These are phyloP conservation scores for Yamadazyma songkhlaensis DNA, from an alignment of 1,139 yeast genomes.

Conservation along the genomic window DNA sequence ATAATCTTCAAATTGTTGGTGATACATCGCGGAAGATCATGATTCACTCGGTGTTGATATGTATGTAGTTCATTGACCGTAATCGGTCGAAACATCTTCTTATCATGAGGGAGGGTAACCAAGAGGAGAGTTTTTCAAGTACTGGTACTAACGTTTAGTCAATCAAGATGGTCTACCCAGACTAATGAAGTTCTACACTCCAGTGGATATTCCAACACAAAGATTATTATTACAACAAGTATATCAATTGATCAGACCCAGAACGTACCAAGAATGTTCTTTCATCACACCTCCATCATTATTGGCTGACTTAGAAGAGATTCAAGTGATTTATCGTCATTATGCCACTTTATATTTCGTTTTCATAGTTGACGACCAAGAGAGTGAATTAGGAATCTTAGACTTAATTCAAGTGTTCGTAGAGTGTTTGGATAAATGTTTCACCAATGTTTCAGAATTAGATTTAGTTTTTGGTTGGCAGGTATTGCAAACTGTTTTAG, in stretches of 20 bases:
- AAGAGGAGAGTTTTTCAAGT: neutral
- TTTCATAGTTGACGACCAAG: slow-evolving; percentile 93
- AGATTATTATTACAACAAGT: slow-evolving; percentile 72
- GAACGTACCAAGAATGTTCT: slow-evolving; percentile 74
- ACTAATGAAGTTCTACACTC: slow-evolving; percentile 86
- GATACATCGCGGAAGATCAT: slow-evolving; percentile 27
- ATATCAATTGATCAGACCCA: slow-evolving; percentile 61
- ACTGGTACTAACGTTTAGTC: slow-evolving; percentile 43
- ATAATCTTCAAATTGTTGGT: slow-evolving; percentile 15
- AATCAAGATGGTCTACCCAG: slow-evolving; percentile 94
- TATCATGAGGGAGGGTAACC: neutral
- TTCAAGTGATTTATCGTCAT: slow-evolving; percentile 88
- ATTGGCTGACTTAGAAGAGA: slow-evolving; percentile 69
- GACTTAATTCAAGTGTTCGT: slow-evolving; percentile 97
- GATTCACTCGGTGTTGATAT: slow-evolving; percentile 89
- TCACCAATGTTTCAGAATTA: slow-evolving; percentile 90
- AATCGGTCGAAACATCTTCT: no score
- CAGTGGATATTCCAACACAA: slow-evolving; percentile 78
- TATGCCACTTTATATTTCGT: slow-evolving; percentile 95
- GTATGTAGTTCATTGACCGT: no score
- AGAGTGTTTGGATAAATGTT: slow-evolving; percentile 89
- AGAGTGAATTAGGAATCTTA: slow-evolving; percentile 87
- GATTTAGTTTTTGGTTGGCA: slow-evolving; percentile 98
- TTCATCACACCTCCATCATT: slow-evolving; percentile 79
- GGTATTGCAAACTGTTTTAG: slow-evolving; percentile 84